Evolutionary conservation across 78 protist genomes (phyloP).

Genomic region (Dictyostelium capitatum): DNA sequence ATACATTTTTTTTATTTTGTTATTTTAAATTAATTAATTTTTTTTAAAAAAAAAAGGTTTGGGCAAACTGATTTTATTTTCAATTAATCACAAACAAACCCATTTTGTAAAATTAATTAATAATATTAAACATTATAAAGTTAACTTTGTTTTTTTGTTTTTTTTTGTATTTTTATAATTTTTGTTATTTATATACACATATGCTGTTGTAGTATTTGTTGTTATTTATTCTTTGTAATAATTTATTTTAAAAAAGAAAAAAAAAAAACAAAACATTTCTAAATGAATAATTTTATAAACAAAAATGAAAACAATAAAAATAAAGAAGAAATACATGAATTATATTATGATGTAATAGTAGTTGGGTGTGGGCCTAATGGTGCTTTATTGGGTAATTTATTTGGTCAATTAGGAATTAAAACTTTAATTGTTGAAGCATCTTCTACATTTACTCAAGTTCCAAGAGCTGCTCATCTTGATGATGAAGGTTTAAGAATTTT

Average conservation of each 20-base stretch:
- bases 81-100: too few relatives aligned
- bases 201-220: neutral
- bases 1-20: too few relatives aligned
- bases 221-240: neutral
- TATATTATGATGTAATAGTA: slow-evolving; percentile 25
- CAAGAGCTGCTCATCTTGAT: slow-evolving; percentile 67
- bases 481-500: slow-evolving; percentile 50
- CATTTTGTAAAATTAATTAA: too few relatives aligned
- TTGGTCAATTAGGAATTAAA: slow-evolving; percentile 29
- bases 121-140: too few relatives aligned
- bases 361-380: slow-evolving; percentile 73
- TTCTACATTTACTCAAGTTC: neutral
- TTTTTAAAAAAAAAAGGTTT: too few relatives aligned
- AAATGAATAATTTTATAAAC: neutral
- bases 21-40: too few relatives aligned
- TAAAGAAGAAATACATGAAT: neutral
- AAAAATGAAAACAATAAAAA: neutral
- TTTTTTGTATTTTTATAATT: neutral
- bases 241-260: neutral
- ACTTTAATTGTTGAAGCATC: slow-evolving; percentile 14
- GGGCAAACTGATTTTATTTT: too few relatives aligned
- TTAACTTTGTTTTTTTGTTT: neutral
- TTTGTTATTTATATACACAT: neutral
- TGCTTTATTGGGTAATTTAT: neutral
- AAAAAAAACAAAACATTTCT: neutral